Percentiles rank a stretch among this genome's conserved stretches.
Conservation (phyloP, 208 protist species). For the Crithidia bombi region DNA sequence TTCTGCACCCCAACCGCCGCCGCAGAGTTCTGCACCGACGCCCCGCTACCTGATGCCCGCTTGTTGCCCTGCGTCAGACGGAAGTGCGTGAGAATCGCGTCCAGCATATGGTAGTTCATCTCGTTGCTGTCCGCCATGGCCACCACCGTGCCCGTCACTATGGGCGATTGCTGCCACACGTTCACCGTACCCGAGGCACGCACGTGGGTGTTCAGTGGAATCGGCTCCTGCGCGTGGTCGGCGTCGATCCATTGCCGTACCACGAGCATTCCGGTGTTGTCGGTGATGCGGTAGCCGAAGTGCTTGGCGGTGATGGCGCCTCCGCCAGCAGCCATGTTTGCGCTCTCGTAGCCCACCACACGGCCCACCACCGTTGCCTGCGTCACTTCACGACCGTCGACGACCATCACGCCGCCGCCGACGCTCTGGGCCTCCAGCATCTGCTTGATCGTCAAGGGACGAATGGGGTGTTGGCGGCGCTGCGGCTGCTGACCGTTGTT, state of each 20-base stretch:
- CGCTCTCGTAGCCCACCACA: constrained; percentile 83
- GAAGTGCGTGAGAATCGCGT: constrained; percentile 89
- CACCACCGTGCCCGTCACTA: constrained; percentile 86
- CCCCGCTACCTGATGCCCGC: constrained; percentile 27
- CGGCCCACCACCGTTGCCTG: constrained; percentile 87
- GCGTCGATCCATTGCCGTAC: constrained; percentile 88
- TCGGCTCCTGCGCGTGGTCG: constrained; percentile 59
- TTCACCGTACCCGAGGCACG: constrained; percentile 87
- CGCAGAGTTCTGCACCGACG: constrained; percentile 63
- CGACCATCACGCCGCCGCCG: constrained; percentile 85
- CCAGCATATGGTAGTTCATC: constrained; percentile 88
- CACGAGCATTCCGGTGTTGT: constrained; percentile 83
- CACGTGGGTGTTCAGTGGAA: constrained; percentile 81
- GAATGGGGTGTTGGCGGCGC: constrained; percentile 85
- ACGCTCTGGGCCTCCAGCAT: constrained; percentile 83
- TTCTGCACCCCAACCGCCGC: constrained; percentile 66
- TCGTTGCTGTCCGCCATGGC: constrained; percentile 89
- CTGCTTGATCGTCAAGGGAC: constrained; percentile 90
- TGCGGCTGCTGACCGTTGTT: constrained; percentile 48
- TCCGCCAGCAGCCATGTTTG: constrained; percentile 42
- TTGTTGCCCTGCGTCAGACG: constrained; percentile 75
- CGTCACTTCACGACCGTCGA: constrained; percentile 88
- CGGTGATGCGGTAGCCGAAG: constrained; percentile 83
- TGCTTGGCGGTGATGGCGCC: constrained; percentile 88
- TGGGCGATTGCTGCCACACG: constrained; percentile 82